These are phyloP conservation scores for Sherardia arvensis DNA, from an alignment of 257 asterid species.

Conservation along the genomic window DNA sequence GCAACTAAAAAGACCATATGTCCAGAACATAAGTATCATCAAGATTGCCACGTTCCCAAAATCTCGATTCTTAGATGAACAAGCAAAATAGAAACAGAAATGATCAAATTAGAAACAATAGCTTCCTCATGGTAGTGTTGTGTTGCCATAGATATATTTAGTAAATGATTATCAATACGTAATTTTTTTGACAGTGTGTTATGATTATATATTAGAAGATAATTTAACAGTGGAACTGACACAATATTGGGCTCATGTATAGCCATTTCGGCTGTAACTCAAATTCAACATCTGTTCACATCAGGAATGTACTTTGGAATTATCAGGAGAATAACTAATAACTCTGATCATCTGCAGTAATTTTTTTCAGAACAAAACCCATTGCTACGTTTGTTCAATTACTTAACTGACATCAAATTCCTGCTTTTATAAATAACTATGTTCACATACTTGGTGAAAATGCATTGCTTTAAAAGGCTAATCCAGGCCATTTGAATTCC, in stretches of 20 bases:
- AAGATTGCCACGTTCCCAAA: slow-evolving; percentile 1
- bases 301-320: not conserved
- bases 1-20: not conserved
- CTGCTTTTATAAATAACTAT: not conserved
- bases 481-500: not conserved
- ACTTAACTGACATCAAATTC: not conserved
- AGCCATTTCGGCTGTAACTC: not conserved
- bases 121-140: not conserved
- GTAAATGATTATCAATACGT: not conserved
- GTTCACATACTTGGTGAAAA: not conserved
- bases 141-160: no score
- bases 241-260: not conserved
- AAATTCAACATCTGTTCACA: not conserved
- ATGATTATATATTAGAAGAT: not conserved
- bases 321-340: not conserved
- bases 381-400: not conserved
- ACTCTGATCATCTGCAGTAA: not conserved
- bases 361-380: not conserved
- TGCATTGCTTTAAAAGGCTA: not conserved
- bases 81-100: not conserved
- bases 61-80: not conserved
- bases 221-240: not conserved
- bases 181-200: not conserved
- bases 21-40: not conserved
- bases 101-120: not conserved